phyloP scores from a whole-genome alignment of 2,329 filamentous ascomycete genomes.

The Tolypocladium tundrense region DNA sequence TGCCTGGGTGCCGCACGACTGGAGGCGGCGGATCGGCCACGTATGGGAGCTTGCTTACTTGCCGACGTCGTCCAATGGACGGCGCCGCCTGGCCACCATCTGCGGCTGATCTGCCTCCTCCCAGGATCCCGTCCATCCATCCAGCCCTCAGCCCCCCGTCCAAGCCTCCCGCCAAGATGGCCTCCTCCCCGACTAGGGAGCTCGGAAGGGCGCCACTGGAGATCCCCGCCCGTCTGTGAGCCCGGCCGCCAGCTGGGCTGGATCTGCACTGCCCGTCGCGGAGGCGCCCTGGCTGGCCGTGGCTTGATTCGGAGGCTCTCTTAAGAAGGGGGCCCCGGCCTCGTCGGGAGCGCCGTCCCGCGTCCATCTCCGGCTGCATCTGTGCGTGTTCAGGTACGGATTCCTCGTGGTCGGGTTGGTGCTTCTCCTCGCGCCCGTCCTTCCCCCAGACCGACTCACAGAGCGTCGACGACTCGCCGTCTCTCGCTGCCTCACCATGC shows the following conservation, averaged over 20 bases:
- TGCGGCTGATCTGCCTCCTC: background rate
- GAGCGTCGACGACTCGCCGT: background rate
- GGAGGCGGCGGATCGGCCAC: no score
- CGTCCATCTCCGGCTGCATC: background rate
- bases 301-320: background rate
- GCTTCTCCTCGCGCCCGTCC: background rate
- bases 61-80: no score
- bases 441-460: background rate
- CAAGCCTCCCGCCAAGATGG: background rate
- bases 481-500: slow-evolving; percentile 3
- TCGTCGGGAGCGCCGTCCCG: background rate
- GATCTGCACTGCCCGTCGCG: background rate
- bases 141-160: background rate
- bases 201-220: background rate
- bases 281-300: background rate
- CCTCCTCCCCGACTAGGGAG: background rate
- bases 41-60: no score
- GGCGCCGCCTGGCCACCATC: no score
- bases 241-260: background rate
- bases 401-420: background rate
- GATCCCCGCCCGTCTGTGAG: background rate
- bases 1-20: no score
- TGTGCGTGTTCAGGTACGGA: background rate
- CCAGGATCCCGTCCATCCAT: background rate
- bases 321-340: background rate